These are phyloP conservation scores for Gyrodon lividus DNA, from an alignment of 768 basidiomycete species.

Conservation along the genomic window DNA sequence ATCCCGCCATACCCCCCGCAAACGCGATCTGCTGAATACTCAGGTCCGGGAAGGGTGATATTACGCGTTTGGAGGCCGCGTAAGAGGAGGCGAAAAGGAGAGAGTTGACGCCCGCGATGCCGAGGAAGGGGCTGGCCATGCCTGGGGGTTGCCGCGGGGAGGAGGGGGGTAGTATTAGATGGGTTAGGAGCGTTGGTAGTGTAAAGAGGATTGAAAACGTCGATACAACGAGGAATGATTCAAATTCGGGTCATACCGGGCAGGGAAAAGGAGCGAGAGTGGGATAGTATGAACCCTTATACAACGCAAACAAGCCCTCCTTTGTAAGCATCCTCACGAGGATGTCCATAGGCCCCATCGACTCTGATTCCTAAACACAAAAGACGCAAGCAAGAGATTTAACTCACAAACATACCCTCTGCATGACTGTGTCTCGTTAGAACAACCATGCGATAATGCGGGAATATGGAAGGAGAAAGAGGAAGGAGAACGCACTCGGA, in stretches of 20 bases:
- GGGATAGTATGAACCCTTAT: constrained; percentile 66
- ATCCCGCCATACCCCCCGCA: constrained; percentile 93
- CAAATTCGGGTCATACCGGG: background rate
- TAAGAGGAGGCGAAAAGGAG: constrained; percentile 93
- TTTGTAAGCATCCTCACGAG: constrained; percentile 72
- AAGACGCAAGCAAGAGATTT: constrained; percentile 22
- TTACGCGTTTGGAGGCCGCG: constrained; percentile 71
- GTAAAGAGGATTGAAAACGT: too few species aligned
- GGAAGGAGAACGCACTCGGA: constrained; percentile 56
- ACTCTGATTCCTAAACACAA: background rate
- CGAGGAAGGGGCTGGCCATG: constrained; percentile 87
- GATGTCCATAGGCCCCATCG: constrained; percentile 79
- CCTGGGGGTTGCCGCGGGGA: too few species aligned
- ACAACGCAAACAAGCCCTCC: constrained; percentile 91
- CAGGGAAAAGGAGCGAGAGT: background rate
- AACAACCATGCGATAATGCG: background rate
- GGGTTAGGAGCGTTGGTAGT: background rate
- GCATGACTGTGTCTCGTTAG: background rate
- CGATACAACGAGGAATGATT: background rate
- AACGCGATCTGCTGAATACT: constrained; percentile 75
- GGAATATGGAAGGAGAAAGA: background rate
- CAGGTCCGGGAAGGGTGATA: constrained; percentile 87
- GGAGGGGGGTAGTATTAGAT: background rate
- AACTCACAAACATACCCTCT: constrained; percentile 91
- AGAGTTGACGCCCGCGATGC: constrained; percentile 95